Evolutionary conservation across 169 alveolate genomes (phyloP).

Genomic region (Plasmodium yoelii): DNA sequence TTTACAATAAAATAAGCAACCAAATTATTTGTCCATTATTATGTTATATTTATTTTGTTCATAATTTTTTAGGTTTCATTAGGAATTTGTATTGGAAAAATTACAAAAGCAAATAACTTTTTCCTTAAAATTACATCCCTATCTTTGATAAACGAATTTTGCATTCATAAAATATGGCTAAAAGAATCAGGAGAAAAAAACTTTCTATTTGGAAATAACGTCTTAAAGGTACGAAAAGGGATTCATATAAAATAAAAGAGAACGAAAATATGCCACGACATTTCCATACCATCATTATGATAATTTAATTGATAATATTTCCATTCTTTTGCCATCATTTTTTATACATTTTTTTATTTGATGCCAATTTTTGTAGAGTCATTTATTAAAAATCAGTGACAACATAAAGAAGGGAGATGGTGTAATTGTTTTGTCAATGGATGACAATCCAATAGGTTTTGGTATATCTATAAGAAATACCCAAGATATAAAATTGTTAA

Average conservation of each 20-base stretch:
- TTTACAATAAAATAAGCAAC: background rate
- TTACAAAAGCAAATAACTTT: conserved; percentile 72
- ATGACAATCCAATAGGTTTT: conserved; percentile 76
- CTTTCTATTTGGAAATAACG: conserved; percentile 73
- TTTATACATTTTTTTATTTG: background rate
- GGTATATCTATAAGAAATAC: conserved; percentile 73
- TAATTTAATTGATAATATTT: too few relatives aligned
- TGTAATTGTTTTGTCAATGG: conserved; percentile 55
- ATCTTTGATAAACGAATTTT: conserved; percentile 62
- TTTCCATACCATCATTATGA: background rate
- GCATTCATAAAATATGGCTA: conserved; percentile 75
- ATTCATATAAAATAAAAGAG: background rate
- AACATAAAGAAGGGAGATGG: conserved; percentile 76
- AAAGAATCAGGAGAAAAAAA: conserved; percentile 74
- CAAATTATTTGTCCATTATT: background rate
- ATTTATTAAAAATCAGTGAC: conserved; percentile 66
- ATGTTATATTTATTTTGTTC: background rate
- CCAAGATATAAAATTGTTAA: conserved; percentile 61
- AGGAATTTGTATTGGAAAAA: conserved; percentile 73
- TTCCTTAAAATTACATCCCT: conserved; percentile 65
- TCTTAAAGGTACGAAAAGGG: conserved; percentile 30
- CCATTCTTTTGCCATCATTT: too few relatives aligned
- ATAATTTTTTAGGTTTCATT: conserved; percentile 33
- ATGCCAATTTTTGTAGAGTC: conserved; percentile 30
- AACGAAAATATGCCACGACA: background rate